Base-by-base conservation (phyloP, 352 stramenopile genomes). In the Globisporangium heterothallicum region DNA sequence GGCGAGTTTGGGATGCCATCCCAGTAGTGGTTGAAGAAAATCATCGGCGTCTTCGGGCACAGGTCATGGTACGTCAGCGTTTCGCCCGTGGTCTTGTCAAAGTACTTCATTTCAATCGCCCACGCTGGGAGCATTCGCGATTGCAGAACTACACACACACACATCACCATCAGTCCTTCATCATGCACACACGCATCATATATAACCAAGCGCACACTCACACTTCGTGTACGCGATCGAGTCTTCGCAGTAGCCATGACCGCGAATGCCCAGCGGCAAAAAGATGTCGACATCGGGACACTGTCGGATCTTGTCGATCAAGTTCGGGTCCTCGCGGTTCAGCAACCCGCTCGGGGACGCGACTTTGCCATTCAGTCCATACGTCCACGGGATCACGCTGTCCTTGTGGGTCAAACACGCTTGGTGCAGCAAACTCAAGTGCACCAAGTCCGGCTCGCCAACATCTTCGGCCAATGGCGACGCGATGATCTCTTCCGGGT, bases 241-340 rank as follows among this genome's bases (percentile, higher is more conserved):
- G 44, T 89, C 78, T 41, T 89, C 78, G 59, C 78, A 89, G 61
- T 89, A 89, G 27, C 78, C 75, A 24, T 84, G 62, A 18, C 63
- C 64, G 16, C 76, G 65, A 25, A 86, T 60, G 0, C 61, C 59
- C 6, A 49, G 13, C 4, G 79, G 74, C n/a, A 84, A 53, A 57
- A 78, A 88, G 18, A 90, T 66, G 53, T 90, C 78, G 22, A 89
- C 58, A 36, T 75, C 66, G 0, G 76, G 69, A 42, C 78, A 91
- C 29, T 80, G 38, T 4, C 63, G 55, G 30, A 88, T 66, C 42
- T 74, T 64, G 5, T 77, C 62, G 8, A 84, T 27, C n/a, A 88
- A 45, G 46, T 64, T 13, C 19, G 70, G 63, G 53, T 70, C 58
- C 46, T 68, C 59, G 43, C 65, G 56, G 27, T 72, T 59, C 32